Evolutionary conservation across 495 filamentous ascomycete species (phyloP).

Genomic region (Trichoderma virens): DNA sequence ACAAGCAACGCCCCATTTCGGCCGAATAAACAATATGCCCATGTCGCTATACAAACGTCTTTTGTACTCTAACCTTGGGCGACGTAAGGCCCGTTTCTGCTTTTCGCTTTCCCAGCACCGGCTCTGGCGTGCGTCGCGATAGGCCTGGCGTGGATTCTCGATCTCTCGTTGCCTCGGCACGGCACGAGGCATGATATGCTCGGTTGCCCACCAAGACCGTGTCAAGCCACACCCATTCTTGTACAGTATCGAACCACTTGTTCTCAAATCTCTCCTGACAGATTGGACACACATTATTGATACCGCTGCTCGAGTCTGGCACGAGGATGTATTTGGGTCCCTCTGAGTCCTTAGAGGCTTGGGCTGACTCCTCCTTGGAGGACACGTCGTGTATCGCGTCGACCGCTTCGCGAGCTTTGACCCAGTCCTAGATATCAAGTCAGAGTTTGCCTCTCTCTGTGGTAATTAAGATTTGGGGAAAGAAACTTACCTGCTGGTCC

Average conservation of each 20-base stretch:
- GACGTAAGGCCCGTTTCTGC: constrained; percentile 42
- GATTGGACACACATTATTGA: constrained; percentile 74
- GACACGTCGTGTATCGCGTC: constrained; percentile 50
- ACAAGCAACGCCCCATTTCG: no score
- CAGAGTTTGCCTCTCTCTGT: neutral
- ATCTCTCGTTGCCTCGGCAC: constrained; percentile 72
- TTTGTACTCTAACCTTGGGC: constrained; percentile 4
- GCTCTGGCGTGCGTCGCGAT: constrained; percentile 51
- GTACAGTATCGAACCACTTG: constrained; percentile 78
- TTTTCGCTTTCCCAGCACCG: constrained; percentile 68
- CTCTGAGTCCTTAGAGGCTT: constrained; percentile 12
- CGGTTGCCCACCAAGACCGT: constrained; percentile 67
- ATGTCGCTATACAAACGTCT: constrained; percentile 8
- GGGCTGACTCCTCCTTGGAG: constrained; percentile 17
- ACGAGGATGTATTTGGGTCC: constrained; percentile 69
- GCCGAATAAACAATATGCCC: neutral
- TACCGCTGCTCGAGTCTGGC: constrained; percentile 64
- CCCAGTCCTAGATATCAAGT: constrained; percentile 62
- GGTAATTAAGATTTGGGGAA: constrained; percentile 6
- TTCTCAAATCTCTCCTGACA: constrained; percentile 93
- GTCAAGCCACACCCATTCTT: constrained; percentile 97
- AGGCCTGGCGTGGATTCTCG: constrained; percentile 36
- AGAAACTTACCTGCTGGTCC: constrained; percentile 67
- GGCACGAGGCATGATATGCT: constrained; percentile 85
- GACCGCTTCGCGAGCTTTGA: constrained; percentile 66